phyloP scores from a whole-genome alignment of 2,329 filamentous ascomycete genomes.

The Thielaviopsis euricoi region DNA sequence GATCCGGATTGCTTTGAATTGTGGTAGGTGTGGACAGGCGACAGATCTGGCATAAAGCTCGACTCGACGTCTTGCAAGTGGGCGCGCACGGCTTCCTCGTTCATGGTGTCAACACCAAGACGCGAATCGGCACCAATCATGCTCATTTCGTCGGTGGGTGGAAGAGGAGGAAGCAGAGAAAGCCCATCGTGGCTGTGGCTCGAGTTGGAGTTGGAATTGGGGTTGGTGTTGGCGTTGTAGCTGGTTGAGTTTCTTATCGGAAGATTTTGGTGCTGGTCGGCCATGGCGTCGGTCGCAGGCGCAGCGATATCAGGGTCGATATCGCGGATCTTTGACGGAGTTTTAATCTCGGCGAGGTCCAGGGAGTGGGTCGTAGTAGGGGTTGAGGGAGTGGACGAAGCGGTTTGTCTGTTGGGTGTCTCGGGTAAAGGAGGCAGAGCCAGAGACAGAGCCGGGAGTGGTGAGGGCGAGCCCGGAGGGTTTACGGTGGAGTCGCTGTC shows the following conservation, averaged over 20 bases:
- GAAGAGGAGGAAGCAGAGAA: constrained; percentile 6
- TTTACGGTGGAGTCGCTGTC: background rate
- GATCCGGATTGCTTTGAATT: background rate
- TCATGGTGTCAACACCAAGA: constrained; percentile 28
- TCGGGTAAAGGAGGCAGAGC: background rate
- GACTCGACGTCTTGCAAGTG: constrained; percentile 49
- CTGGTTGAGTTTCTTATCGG: background rate
- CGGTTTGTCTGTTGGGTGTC: background rate
- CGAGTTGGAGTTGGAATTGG: background rate
- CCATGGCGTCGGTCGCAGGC: constrained; percentile 4
- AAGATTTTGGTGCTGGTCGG: background rate
- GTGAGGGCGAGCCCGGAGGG: background rate
- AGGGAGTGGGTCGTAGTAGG: background rate
- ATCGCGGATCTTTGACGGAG: background rate
- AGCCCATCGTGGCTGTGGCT: constrained; percentile 6
- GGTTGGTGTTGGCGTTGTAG: constrained; percentile 1
- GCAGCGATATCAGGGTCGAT: background rate
- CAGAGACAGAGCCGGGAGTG: background rate
- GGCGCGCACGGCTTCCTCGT: constrained; percentile 35
- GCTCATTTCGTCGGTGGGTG: constrained; percentile 12
- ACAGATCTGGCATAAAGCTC: constrained; percentile 43
- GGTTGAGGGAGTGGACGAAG: background rate
- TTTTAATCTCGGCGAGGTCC: background rate
- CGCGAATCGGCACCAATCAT: constrained; percentile 17
- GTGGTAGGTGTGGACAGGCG: constrained; percentile 34